phyloP scores from a whole-genome alignment of 2,329 filamentous ascomycete genomes.

The Diaporthe amygdali region DNA sequence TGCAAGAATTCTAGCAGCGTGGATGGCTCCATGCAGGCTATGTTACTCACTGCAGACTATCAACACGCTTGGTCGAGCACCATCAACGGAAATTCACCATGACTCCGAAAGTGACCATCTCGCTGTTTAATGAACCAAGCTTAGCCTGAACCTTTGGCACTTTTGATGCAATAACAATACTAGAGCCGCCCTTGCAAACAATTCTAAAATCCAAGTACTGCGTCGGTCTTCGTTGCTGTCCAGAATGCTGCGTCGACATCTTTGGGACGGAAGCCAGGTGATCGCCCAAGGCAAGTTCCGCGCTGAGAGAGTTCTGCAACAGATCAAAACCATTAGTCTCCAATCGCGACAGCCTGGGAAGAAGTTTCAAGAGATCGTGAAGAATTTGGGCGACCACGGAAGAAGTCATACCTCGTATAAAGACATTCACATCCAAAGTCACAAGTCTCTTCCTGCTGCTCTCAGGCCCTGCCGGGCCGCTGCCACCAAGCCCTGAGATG shows the following conservation, averaged over 20 bases:
- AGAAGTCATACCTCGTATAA: conserved; percentile 32
- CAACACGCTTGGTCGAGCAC: not conserved
- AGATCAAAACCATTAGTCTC: not conserved
- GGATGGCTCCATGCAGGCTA: not conserved
- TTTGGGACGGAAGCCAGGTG: conserved; percentile 35
- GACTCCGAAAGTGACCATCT: not conserved
- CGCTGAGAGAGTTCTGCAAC: conserved; percentile 34
- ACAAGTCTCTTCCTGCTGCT: conserved; percentile 23
- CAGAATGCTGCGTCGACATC: conserved; percentile 38
- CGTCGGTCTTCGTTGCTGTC: conserved; percentile 20
- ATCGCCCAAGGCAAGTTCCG: conserved; percentile 36
- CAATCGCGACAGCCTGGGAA: not conserved
- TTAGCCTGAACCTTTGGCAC: not conserved
- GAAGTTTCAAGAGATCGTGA: not conserved
- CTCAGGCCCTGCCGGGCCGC: not conserved
- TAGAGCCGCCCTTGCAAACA: not conserved
- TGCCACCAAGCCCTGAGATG: not conserved
- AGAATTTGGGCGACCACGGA: not conserved
- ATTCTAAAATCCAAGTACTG: not conserved
- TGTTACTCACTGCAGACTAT: not conserved
- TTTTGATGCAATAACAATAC: not conserved
- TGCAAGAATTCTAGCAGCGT: not conserved
- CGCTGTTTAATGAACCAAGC: not conserved
- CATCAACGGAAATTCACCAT: not conserved
- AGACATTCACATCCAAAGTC: conserved; percentile 33